Base-by-base conservation (phyloP, 1,284 basidiomycete genomes). In the Cutaneotrichosporon arboriforme region DNA sequence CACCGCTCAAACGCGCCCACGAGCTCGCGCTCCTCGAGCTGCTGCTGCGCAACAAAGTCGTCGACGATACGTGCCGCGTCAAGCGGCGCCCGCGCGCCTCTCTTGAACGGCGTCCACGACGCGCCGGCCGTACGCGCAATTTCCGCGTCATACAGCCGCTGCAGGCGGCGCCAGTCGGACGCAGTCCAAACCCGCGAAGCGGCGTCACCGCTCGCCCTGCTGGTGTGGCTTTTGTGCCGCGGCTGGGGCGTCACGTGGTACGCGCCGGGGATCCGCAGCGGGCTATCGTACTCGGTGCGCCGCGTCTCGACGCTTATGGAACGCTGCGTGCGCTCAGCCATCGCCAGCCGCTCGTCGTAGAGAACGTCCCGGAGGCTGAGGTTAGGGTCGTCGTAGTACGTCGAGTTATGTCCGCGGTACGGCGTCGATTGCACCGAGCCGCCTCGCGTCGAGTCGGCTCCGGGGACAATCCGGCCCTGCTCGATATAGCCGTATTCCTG, bases 401-500 rank as follows among this genome's bases (percentile, higher is more conserved):
- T 7, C 14, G 35, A n/a, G 37, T 12, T 31, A 8, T 22, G 3
- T 4, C 36, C 5, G 15, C 15, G 49, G 23, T n/a, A 10, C 26
- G 26, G 26, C 26, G 26, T 31, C 10, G 7, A 5, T 10, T 10
- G 26, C 26, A 31, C 26, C 26, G 26, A 31, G 26, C 7, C 26
- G 10, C 26, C 26, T 7, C 26, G 26, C 15, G n/a, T 26, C 22
- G 48, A 17, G 12, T 40, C 17, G 41, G 20, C 34, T 14, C 8
- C 17, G 9, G 60, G 42, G 43, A 73, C 54, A 40, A 69, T 48
- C 13, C 64, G 50, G 4, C 80, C 78, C 51, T 84, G 83, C 64
- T 86, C 82, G 64, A 87, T 85, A 63, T 90, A 89, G 59, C 88
- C 86, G 72, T 90, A 84, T 63, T 91, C 84, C 87, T 90, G 60